Base-by-base conservation (phyloP, 345 rosid genomes). In the Bruguiera gymnorhiza region DNA sequence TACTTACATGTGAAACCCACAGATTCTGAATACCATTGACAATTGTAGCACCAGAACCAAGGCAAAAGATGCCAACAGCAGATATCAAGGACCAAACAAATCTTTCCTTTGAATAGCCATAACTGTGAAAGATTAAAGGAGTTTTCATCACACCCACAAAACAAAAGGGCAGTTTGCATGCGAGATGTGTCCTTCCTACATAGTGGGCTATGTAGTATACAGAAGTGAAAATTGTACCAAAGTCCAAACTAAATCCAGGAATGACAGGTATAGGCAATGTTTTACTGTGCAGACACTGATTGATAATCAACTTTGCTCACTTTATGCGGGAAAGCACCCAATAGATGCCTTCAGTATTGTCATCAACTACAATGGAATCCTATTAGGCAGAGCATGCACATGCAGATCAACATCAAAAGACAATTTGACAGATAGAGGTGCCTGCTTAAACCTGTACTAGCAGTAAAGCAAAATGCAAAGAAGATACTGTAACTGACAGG, bases 81-180 rank as follows among this genome's bases (percentile, higher is more conserved):
- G 97, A 95, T 81, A 95, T 95, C 88, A 95, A 86, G 70, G 97
- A 92, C 99, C 99, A 95, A 71, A 95, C 97, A 83, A 95, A 95
- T 76, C 99, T 86, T 82, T 95, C 97, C 70, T 95, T 95, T 65
- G 97, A 92, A 82, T 95, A 95, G 69, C 97, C 99, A 80, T 95
- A 95, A 70, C 97, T 92, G 88, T 78, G 70, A 31, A 80, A 21
- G 55, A 60, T 36, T 21, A 16, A 24, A 69, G 63, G n/a, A 16
- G n/a, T 8, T 5, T 39, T 39, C 55, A 39, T 8, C 54, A 68
- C 23, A 51, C 34, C 59, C 24, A 57, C 18, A 26, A 56, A 57
- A 23, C 36, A 24, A 67, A 56, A 55, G 8, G 55, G 6, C 8
- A 8, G 37, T 26, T 27, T 24, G 16, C 30, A n/a, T 24, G 29